Conservation (phyloP, 179 eudicot genomes). For the Carnegiea gigantea region DNA sequence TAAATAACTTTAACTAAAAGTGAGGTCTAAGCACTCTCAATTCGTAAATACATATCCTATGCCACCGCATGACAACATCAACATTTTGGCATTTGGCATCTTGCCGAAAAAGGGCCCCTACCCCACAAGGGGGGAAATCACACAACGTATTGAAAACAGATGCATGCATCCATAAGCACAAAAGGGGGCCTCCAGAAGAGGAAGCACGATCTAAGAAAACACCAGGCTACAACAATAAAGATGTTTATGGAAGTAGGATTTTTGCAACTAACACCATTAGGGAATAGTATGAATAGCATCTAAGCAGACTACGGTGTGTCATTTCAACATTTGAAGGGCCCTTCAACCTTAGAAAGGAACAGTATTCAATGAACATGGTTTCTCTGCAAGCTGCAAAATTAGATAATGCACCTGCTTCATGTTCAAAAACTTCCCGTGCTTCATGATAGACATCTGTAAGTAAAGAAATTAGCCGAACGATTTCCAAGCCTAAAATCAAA, state of each 20-base stretch:
- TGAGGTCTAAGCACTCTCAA: not conserved
- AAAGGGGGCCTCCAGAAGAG: not conserved
- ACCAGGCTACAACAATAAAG: not conserved
- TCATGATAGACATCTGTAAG: constrained; percentile 96
- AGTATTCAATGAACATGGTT: too few species aligned
- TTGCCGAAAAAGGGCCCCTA: not conserved
- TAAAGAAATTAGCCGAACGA: constrained; percentile 18
- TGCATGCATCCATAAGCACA: not conserved
- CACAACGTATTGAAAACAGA: not conserved
- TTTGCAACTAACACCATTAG: not conserved
- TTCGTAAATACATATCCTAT: not conserved
- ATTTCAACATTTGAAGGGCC: not conserved
- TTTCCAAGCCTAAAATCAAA: not conserved
- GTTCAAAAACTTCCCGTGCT: constrained; percentile 73
- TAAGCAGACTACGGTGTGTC: not conserved
- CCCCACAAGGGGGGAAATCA: not conserved
- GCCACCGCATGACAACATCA: not conserved
- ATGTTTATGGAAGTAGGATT: not conserved
- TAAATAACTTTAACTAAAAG: not conserved
- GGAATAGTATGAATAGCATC: not conserved
- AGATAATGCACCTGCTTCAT: constrained; percentile 81
- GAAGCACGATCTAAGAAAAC: not conserved
- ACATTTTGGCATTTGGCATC: not conserved
- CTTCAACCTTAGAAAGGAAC: not conserved
- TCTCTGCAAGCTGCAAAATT: not conserved